A percentile compares a stretch with the other conserved stretches of the same genome.
These are phyloP conservation scores for Zymoseptoria ardabiliae DNA, from an alignment of 2,329 filamentous ascomycete genomes.

Conservation along the genomic window DNA sequence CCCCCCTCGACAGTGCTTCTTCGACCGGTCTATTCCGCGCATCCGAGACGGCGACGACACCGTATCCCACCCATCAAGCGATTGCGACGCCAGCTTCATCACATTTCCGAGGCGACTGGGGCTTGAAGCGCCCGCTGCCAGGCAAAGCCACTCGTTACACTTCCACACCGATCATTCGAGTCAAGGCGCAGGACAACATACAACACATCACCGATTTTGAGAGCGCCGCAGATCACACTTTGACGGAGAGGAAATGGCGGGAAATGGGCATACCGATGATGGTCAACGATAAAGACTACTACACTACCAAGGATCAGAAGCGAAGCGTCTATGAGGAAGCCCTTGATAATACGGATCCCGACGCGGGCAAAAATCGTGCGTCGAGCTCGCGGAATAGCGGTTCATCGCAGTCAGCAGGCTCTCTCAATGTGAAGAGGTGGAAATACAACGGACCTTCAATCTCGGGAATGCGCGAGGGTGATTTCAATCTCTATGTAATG, in stretches of 20 bases:
- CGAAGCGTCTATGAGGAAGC: conserved; percentile 36
- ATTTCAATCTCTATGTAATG: conserved; percentile 46
- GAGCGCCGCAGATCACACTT: conserved; percentile 71
- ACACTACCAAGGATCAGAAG: conserved; percentile 5
- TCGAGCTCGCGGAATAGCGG: not conserved
- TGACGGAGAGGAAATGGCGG: conserved; percentile 78
- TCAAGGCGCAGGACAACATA: conserved; percentile 72
- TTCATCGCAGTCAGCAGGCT: not conserved
- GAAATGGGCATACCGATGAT: conserved; percentile 70
- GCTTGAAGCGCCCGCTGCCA: conserved; percentile 78
- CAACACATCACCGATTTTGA: conserved; percentile 87
- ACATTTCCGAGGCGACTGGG: conserved; percentile 77
- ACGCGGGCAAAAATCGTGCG: conserved; percentile 2
- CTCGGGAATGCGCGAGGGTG: conserved; percentile 47
- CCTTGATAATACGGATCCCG: conserved; percentile 38
- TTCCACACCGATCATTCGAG: conserved; percentile 63
- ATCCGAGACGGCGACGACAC: conserved; percentile 65
- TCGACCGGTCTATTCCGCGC: conserved; percentile 43
- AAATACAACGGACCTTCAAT: conserved; percentile 54
- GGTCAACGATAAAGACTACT: conserved; percentile 31
- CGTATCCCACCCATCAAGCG: conserved; percentile 74
- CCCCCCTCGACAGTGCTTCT: conserved; percentile 40
- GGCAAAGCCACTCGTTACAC: conserved; percentile 64
- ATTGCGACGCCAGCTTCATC: conserved; percentile 71
- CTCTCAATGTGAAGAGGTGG: conserved; percentile 40